These are phyloP conservation scores for Penicillium silybi DNA, from an alignment of 495 filamentous ascomycete genomes.

Conservation along the genomic window DNA sequence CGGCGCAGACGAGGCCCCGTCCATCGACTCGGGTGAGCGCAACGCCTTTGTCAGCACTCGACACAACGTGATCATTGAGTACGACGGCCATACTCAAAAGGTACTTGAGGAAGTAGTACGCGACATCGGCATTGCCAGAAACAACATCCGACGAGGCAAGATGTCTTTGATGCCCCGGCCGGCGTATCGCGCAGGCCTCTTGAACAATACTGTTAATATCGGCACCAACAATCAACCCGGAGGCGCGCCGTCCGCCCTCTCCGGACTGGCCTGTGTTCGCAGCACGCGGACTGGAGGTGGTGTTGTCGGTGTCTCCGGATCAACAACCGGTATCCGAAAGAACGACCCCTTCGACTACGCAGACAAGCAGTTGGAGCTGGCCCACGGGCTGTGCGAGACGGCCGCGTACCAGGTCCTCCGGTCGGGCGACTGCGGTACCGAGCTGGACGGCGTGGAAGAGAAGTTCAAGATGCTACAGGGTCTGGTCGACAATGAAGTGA, in stretches of 20 bases:
- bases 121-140: conserved; percentile 72
- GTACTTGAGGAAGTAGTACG: conserved; percentile 77
- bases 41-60: conserved; percentile 61
- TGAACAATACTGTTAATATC: conserved; percentile 11
- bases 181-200: conserved; percentile 14
- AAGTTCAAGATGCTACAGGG: conserved; percentile 43
- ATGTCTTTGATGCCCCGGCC: conserved; percentile 28
- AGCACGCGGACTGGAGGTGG: conserved; percentile 27
- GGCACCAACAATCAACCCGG: conserved; percentile 1
- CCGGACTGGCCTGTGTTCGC: conserved; percentile 22
- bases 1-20: conserved; percentile 26
- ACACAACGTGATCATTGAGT: conserved; percentile 81
- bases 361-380: conserved; percentile 72
- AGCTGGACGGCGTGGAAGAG: conserved; percentile 64
- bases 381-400: conserved; percentile 75
- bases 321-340: conserved; percentile 10
- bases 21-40: conserved; percentile 29
- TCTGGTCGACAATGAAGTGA: conserved; percentile 38
- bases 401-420: conserved; percentile 84
- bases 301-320: conserved; percentile 14
- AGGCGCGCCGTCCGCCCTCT: conserved; percentile 4
- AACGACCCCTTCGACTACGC: conserved; percentile 58
- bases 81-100: conserved; percentile 80
- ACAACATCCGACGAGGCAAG: conserved; percentile 77
- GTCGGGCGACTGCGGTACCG: conserved; percentile 71